These are phyloP conservation scores for Coemansia sp. DNA, from an alignment of 192 early-diverging fungal species.

Conservation along the genomic window DNA sequence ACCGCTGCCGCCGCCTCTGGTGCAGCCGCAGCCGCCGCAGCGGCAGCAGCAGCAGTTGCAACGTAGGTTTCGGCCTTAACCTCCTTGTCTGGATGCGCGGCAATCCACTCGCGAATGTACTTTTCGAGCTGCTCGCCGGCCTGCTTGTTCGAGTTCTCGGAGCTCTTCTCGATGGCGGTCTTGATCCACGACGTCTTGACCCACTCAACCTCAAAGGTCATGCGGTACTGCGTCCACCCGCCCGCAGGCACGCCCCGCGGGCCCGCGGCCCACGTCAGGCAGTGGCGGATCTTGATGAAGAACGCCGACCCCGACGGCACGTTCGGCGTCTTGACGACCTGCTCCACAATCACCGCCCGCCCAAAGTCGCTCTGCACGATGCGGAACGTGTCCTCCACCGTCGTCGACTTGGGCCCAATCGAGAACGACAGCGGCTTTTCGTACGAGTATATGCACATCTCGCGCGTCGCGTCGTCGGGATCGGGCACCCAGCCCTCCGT, in stretches of 20 bases:
- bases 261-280: conserved; percentile 43
- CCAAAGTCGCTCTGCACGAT: conserved; percentile 32
- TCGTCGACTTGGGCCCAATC: conserved; percentile 52
- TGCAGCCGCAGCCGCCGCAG: not conserved
- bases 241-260: conserved; percentile 34
- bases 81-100: conserved; percentile 34
- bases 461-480: conserved; percentile 15
- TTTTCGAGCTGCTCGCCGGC: conserved; percentile 42
- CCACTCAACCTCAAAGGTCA: conserved; percentile 55
- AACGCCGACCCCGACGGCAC: conserved; percentile 53
- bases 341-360: conserved; percentile 35
- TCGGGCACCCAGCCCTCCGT: conserved; percentile 51
- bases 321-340: conserved; percentile 47
- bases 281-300: conserved; percentile 50
- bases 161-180: conserved; percentile 50
- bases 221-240: conserved; percentile 44
- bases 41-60: not conserved
- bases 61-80: conserved; percentile 23
- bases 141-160: conserved; percentile 52
- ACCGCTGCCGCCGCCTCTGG: not conserved
- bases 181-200: conserved; percentile 53
- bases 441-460: conserved; percentile 48
- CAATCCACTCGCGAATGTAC: conserved; percentile 48
- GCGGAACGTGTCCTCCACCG: conserved; percentile 39
- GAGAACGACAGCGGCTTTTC: conserved; percentile 50